Percentiles rank a stretch among this genome's conserved stretches.
phyloP scores from a whole-genome alignment of 2,329 filamentous ascomycete species.

The Penicillium sp. region DNA sequence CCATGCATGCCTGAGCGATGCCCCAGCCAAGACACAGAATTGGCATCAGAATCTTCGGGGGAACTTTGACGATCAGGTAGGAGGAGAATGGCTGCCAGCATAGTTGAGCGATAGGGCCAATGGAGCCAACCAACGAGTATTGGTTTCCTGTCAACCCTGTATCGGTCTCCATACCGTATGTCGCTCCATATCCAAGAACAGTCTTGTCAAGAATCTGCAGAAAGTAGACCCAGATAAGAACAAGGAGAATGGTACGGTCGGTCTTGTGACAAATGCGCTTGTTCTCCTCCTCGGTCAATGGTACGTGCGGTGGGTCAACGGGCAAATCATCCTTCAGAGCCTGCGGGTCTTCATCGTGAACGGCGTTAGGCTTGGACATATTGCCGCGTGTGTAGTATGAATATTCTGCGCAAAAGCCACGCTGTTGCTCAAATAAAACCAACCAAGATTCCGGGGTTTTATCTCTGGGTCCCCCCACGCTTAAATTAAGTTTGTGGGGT shows the following conservation, averaged over 20 bases:
- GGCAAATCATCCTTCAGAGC: constrained; percentile 10
- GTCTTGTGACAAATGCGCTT: constrained; percentile 62
- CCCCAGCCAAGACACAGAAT: constrained; percentile 50
- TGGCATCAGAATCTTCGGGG: constrained; percentile 61
- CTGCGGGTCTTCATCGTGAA: constrained; percentile 22
- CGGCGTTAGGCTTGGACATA: constrained; percentile 19
- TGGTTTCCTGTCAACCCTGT: constrained; percentile 54
- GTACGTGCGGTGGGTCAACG: constrained; percentile 22
- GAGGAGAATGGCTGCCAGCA: constrained; percentile 63
- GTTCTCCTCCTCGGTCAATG: constrained; percentile 42
- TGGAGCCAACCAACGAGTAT: constrained; percentile 60
- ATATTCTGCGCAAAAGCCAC: not conserved
- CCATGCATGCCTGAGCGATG: constrained; percentile 50
- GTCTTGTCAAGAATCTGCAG: constrained; percentile 60
- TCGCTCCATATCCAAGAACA: constrained; percentile 59
- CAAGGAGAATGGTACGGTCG: constrained; percentile 57
- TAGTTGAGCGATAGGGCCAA: constrained; percentile 61
- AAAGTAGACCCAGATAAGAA: constrained; percentile 50
- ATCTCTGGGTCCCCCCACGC: constrained; percentile 10
- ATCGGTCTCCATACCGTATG: constrained; percentile 56
- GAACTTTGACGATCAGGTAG: constrained; percentile 61
- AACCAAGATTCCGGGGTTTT: not conserved
- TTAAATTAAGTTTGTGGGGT: constrained; percentile 2
- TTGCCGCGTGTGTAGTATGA: not conserved
- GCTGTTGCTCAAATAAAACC: not conserved